phyloP scores from a whole-genome alignment of 1,139 yeast species.

The Taphrina communis region DNA sequence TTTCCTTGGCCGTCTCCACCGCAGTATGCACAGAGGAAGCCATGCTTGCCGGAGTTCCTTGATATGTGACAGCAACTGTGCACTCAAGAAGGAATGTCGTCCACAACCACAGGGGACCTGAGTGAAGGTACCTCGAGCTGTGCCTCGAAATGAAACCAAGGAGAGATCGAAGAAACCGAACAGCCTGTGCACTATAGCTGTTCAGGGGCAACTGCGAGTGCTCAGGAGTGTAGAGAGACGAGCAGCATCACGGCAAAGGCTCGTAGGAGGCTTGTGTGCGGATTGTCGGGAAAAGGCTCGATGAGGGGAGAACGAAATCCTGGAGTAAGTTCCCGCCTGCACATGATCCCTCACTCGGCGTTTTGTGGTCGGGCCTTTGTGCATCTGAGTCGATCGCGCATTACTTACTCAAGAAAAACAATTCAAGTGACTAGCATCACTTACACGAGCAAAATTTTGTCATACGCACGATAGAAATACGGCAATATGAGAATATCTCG shows the following conservation, averaged over 20 bases:
- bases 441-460: background rate
- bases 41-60: background rate
- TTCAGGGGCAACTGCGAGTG: background rate
- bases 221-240: background rate
- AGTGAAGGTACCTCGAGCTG: too few species aligned
- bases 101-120: too few species aligned
- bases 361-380: background rate
- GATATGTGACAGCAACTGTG: background rate
- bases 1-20: constrained; percentile 28
- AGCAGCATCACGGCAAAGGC: background rate
- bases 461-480: too few species aligned
- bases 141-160: too few species aligned
- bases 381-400: too few species aligned
- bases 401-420: background rate
- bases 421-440: background rate
- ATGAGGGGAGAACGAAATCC: constrained; percentile 7
- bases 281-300: background rate
- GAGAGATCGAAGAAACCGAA: too few species aligned
- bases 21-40: constrained; percentile 8
- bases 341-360: constrained; percentile 3
- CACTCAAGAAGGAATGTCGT: too few species aligned
- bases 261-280: constrained; percentile 7
- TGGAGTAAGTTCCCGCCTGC: constrained; percentile 1
- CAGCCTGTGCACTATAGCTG: background rate
- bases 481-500: too few species aligned